Evolutionary conservation across 352 stramenopile genomes (phyloP).

Genomic region (Phytopythium chamaehyphon): DNA sequence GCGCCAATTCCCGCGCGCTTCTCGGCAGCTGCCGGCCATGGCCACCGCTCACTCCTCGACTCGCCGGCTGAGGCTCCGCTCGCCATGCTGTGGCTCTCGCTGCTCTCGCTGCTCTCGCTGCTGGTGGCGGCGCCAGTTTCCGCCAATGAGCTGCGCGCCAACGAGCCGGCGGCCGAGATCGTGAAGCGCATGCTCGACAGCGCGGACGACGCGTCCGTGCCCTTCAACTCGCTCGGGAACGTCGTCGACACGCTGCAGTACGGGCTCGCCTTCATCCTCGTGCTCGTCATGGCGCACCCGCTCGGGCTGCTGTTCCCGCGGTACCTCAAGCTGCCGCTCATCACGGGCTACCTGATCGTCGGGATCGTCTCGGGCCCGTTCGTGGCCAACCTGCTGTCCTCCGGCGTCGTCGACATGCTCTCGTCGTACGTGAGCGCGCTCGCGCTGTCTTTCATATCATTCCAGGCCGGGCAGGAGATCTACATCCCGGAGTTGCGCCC

Average conservation of each 20-base stretch:
- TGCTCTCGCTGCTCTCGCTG: too few relatives aligned
- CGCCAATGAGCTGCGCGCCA: not conserved
- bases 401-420: conserved; percentile 37
- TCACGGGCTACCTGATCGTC: conserved; percentile 57
- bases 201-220: conserved; percentile 19
- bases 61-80: conserved; percentile 1
- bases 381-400: conserved; percentile 43
- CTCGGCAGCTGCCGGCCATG: not conserved
- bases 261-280: conserved; percentile 44
- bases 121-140: not conserved
- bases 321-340: conserved; percentile 45
- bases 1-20: too few relatives aligned
- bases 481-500: conserved; percentile 50
- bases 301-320: conserved; percentile 48
- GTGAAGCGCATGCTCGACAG: conserved; percentile 5
- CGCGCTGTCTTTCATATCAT: conserved; percentile 65
- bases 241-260: conserved; percentile 38
- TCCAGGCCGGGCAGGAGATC: conserved; percentile 65
- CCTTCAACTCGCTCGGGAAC: conserved; percentile 34
- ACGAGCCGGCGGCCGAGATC: not conserved
- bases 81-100: not conserved
- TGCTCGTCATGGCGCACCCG: conserved; percentile 46
- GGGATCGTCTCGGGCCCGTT: conserved; percentile 54
- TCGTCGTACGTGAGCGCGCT: conserved; percentile 49
- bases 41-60: not conserved